Evolutionary conservation across 371 early-diverging fungal species (phyloP), one percentile per base, ranked within the genome.

Genomic region (Mucor plumbeus): DNA sequence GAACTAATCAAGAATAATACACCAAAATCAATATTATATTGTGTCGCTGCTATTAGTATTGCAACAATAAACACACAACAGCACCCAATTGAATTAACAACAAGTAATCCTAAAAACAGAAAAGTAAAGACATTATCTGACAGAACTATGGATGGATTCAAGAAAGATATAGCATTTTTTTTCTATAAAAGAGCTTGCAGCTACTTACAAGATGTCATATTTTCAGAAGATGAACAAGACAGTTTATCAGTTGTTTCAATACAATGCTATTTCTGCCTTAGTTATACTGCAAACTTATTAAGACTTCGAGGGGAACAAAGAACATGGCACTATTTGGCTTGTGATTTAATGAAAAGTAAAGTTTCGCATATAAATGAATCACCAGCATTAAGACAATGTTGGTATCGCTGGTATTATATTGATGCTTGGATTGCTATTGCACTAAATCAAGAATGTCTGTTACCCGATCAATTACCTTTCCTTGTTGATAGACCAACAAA

Each of bases 351-450:
- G 19, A 68, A 62, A 35, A 68, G 31, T 21, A 68, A 59, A 50
- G 50, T 60, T 6, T 34, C 34, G 0, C 48, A 47, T 15, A 47
- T 54, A 3, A 7, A 70, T 5, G 35, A 41, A 4, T 67, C 63
- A 10, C 34, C 50, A 8, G 54, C 59, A 6, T 17, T 57, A 17
- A 13, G 57, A 15, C 56, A 68, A 19, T 74, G 75, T 41, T 82
- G 74, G 75, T 72, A 65, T 26, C 72, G 82, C 1, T 81, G 82
- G 66, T 65, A 65, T 35, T 81, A 81, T 40, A 68, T 81, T 14
- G 82, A 82, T 59, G 76, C 80, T 0, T 82, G 82, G 82, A 71
- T 82, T 47, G 61, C 74, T 7, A 43, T 82, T 13, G 66, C 80
- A 6, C 44, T 73, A 11, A 68, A 74, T 43, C 72, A 76, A 40